phyloP scores from a whole-genome alignment of 2,329 filamentous ascomycete species.

The Phialophora verrucosa region DNA sequence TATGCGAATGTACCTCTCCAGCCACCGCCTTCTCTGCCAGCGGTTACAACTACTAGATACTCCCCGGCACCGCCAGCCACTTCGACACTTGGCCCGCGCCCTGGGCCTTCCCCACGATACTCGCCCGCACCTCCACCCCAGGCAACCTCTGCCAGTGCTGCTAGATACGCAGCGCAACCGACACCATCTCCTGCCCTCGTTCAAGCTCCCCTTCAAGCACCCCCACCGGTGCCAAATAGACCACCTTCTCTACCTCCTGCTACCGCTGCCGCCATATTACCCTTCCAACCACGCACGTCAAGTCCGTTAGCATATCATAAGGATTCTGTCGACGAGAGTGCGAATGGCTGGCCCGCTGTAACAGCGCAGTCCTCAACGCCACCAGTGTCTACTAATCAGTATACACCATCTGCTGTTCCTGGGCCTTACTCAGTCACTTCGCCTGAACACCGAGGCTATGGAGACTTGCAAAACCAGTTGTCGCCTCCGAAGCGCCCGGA shows the following conservation, averaged over 20 bases:
- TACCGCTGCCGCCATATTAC: slow-evolving; percentile 45
- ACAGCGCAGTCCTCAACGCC: slow-evolving; percentile 26
- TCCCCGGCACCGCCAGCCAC: slow-evolving; percentile 55
- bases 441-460: slow-evolving; percentile 26
- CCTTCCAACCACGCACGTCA: slow-evolving; percentile 68
- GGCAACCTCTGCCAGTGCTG: slow-evolving; percentile 10
- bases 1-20: slow-evolving; percentile 41
- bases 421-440: slow-evolving; percentile 36
- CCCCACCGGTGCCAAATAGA: slow-evolving; percentile 43
- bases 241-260: slow-evolving; percentile 50
- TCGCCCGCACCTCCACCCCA: slow-evolving; percentile 52
- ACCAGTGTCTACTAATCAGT: slow-evolving; percentile 14
- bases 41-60: slow-evolving; percentile 49
- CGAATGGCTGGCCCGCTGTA: slow-evolving; percentile 7
- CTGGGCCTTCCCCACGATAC: slow-evolving; percentile 50
- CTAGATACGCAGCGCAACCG: slow-evolving; percentile 40
- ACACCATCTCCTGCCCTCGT: slow-evolving; percentile 31
- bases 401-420: slow-evolving; percentile 20
- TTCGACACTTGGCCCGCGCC: slow-evolving; percentile 42
- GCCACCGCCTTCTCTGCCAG: slow-evolving; percentile 45
- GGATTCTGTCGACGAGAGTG: slow-evolving; percentile 32
- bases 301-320: slow-evolving; percentile 64
- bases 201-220: slow-evolving; percentile 28
- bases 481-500: slow-evolving; percentile 46
- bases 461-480: slow-evolving; percentile 41